Evolutionary conservation across 495 filamentous ascomycete genomes (phyloP).

Genomic region (Filosporella fistucella): DNA sequence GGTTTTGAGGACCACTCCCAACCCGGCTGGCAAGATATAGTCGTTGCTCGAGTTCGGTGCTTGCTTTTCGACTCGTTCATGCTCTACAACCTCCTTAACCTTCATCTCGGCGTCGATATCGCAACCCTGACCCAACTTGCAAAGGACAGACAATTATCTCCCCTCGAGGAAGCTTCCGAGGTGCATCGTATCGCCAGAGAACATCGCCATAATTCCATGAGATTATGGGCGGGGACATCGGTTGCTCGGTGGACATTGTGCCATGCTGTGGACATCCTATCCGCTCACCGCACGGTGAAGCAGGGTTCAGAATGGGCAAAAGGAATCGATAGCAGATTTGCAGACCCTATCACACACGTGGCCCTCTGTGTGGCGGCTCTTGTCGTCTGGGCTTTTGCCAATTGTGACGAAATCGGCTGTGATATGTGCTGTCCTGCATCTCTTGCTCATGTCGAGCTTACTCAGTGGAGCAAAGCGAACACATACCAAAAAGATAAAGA

Average conservation of each 20-base stretch:
- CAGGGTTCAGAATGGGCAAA: not conserved
- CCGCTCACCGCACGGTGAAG: slow-evolving; percentile 1
- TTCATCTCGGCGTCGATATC: slow-evolving; percentile 23
- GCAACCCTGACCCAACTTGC: slow-evolving; percentile 14
- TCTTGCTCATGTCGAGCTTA: slow-evolving; percentile 5
- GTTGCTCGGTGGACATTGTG: slow-evolving; percentile 9
- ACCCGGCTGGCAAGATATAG: slow-evolving; percentile 9
- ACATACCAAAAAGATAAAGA: not conserved
- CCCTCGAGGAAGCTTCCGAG: slow-evolving; percentile 1
- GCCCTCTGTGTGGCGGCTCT: slow-evolving; percentile 11
- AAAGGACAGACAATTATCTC: slow-evolving; percentile 7
- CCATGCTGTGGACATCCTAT: slow-evolving; percentile 14
- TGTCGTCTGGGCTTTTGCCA: slow-evolving; percentile 16
- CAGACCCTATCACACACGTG: slow-evolving; percentile 16
- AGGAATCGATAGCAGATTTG: not conserved
- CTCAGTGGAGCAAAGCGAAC: not conserved
- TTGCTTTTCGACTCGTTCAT: slow-evolving; percentile 18
- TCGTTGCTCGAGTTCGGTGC: slow-evolving; percentile 7
- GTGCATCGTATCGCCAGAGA: not conserved
- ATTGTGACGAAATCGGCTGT: slow-evolving; percentile 1
- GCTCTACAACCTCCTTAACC: slow-evolving; percentile 21
- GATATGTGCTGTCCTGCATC: slow-evolving; percentile 1
- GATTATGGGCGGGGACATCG: slow-evolving; percentile 6
- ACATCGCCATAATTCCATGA: not conserved
- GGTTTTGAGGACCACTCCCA: slow-evolving; percentile 17